phyloP scores from a whole-genome alignment of 73 alveolate genomes.

The Uronychia setigera region DNA sequence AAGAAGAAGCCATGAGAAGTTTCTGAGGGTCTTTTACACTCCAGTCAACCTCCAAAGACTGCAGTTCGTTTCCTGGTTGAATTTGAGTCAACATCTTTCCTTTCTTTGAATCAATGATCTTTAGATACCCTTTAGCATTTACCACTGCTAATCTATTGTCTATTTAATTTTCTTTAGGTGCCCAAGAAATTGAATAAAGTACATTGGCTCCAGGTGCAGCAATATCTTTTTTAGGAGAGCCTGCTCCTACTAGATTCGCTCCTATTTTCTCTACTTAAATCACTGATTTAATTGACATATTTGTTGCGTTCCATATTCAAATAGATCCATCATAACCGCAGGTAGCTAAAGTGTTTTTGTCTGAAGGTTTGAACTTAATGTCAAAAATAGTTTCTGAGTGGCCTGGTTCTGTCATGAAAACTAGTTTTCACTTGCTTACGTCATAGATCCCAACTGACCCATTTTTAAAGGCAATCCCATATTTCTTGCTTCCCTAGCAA shows the following conservation, averaged over 20 bases:
- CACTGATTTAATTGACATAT: constrained; percentile 36
- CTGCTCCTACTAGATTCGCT: neutral
- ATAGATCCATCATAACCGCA: constrained; percentile 87
- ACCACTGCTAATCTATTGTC: constrained; percentile 24
- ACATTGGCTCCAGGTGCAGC: constrained; percentile 18
- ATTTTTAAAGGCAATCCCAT: constrained; percentile 1
- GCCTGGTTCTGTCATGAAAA: constrained; percentile 73
- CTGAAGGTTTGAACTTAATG: constrained; percentile 77
- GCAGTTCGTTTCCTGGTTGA: constrained; percentile 20
- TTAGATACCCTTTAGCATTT: constrained; percentile 57
- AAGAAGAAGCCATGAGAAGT: constrained; percentile 12
- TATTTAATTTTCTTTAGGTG: constrained; percentile 47
- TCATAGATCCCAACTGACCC: constrained; percentile 9
- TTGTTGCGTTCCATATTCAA: constrained; percentile 80
- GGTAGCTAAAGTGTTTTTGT: constrained; percentile 81
- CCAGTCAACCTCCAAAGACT: constrained; percentile 7
- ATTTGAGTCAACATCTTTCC: constrained; percentile 46
- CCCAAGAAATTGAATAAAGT: constrained; percentile 59
- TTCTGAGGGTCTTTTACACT: constrained; percentile 11
- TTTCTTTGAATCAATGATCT: constrained; percentile 57
- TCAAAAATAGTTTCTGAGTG: constrained; percentile 92
- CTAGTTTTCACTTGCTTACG: constrained; percentile 24
- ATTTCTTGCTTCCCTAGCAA: neutral
- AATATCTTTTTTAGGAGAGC: neutral
- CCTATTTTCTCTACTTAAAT: neutral